Base-by-base conservation (phyloP, 2,329 filamentous ascomycete genomes). In the Nemania diffusa region DNA sequence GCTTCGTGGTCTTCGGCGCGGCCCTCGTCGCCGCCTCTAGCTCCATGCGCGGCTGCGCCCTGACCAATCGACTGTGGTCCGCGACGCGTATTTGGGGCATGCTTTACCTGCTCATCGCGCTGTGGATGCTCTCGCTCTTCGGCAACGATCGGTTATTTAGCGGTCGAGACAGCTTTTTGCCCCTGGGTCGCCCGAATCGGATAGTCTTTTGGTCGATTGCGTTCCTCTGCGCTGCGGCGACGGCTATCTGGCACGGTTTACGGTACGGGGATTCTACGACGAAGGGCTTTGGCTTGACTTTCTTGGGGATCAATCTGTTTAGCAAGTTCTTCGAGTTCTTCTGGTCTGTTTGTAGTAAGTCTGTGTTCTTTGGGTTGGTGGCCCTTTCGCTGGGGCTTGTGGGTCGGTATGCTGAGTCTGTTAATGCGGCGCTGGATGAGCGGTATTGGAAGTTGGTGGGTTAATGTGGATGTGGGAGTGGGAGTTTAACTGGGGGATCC, bases 21-120 rank as follows among this genome's bases (percentile, higher is more conserved):
- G 46, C 20, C 1, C 48, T 65, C 57, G 67, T 68, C 40, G 17
- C 37, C 17, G 29, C 42, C 7, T 55, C 69, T 20, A 62, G 58
- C 17, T 11, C 51, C 9, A 66, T 72, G 62, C 68, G 64, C 11
- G 17, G 44, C 46, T 15, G 50, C 50, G 6, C n/a, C n/a, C n/a
- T n/a, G n/a, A n/a, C n/a, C n/a, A n/a, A n/a, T n/a, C n/a, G n/a
- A n/a, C 48, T 71, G n/a, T 68, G 62, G 66, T 55, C 58, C 17
- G 50, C 65, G 2, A 70, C 68, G 26, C 56, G 64, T 3, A 61
- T 60, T n/a, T 72, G 70, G 70, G 64, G 70, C 13, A 34, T 72
- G 62, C 44, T 71, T 3, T 71, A 59, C 51, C 22, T 64, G 5
- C 69, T 69, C 24, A 27, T 62, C 34, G 42, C 64, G 15, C 57